Evolutionary conservation across 73 alveolate species (phyloP), one percentile per base, ranked within the genome.

Genomic region (Paramecium caudatum): DNA sequence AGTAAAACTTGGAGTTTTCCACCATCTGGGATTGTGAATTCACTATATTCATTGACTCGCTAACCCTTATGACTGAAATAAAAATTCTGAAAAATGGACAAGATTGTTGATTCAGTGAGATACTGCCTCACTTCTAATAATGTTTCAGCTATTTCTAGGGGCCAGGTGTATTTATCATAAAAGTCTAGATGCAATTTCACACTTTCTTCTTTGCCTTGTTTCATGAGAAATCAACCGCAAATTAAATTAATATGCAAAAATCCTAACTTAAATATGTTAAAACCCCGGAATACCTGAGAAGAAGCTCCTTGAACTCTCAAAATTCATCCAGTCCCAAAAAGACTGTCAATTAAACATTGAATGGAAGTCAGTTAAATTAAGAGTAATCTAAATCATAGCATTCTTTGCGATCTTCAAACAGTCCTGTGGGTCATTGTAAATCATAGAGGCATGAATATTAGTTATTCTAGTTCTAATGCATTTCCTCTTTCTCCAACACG

Each of bases 11-110:
- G 12, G 12, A 74, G 13, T 2, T 45, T 36, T 17, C 55, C 43
- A 15, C 68, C 69, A 16, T 74, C 88, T 17, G 88, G 88, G 15
- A 78, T 34, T n/a, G 87, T 15, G 32, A 36, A 62, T 45, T 86
- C 93, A 8, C 74, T 78, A 48, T 86, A 86, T 43, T 86, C 93
- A 62, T 86, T 86, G 39, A 86, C 43, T 78, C 84, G 74, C 84
- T 86, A 23, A n/a, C 85, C 85, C 39, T 86, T 19, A 65, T 86
- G 80, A n/a, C 27, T 30, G 36, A 86, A 86, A 61, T 63, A 78
- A 82, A 49, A 86, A 49, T 86, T 86, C 4, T 47, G 46, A 86
- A 62, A 86, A 21, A 86, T 30, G 43, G 46, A 86, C 47, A 86
- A 45, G 12, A 86, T 55, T 47, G 93, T 86, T 23, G 93, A 86